Base-by-base conservation (phyloP, 2,329 filamentous ascomycete genomes). In the Clonostachys byssicola region DNA sequence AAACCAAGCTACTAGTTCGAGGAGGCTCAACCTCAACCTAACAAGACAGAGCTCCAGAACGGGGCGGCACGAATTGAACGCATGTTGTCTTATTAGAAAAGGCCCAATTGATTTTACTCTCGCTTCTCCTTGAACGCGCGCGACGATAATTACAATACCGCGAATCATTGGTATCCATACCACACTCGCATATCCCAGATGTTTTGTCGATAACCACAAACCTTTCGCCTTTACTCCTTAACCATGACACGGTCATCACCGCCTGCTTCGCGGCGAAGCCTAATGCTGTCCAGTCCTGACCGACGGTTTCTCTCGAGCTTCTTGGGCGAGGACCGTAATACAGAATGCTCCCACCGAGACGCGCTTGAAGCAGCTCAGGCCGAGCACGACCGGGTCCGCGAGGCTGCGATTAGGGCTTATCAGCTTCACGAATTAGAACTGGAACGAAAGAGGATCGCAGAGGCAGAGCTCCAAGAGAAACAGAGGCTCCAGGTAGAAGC, bases 321-420 rank as follows among this genome's bases (percentile, higher is more conserved):
- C 30, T 83, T 90, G 49, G 71, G 72, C 39, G 78, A 82, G 45
- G 74, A 80, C 34, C 75, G 79, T 35, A 83, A 88, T 52, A 79
- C 77, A 34, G 83, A 85, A 58, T 70, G 78, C 44, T 74, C 72
- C 47, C 85, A 89, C 59, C 75, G 77, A 49, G 78, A 83, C 54
- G 85, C 86, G 13, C 75, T 92, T 14, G 79, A 78, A 42, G 77
- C 78, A 42, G 85, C 85, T 5, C 80, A 81, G 43, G 73, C 74
- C 13, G 79, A 86, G 57, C 88, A 91, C 61, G 79, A 87, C 36
- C 75, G 79, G 30, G 77, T 92, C 12, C 75, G 77, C 30, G 66
- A 74, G 46, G 65, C 66, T 33, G 78, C 78, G 8, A 61, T 78
- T 35, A 66, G 70, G 14, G 73, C 73, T 7, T 75, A 70, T 47